Evolutionary conservation across 192 early-diverging fungal species (phyloP).

Genomic region (Tieghemiomyces parasiticus): DNA sequence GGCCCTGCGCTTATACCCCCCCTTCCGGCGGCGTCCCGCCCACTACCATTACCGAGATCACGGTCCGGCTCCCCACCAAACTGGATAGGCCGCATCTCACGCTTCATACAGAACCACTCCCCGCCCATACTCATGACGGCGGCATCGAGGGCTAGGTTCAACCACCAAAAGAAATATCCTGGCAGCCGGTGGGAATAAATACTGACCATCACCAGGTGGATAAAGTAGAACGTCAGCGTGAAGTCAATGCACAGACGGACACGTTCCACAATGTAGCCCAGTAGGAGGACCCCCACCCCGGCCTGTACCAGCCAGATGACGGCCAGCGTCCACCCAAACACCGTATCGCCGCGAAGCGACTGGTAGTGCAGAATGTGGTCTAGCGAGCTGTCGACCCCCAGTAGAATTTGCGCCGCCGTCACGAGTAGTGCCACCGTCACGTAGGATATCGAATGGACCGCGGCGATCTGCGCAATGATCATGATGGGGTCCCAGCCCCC

Average conservation of each 20-base stretch:
- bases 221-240: slow-evolving; percentile 21
- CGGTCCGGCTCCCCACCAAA: slow-evolving; percentile 12
- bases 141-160: slow-evolving; percentile 8
- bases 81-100: slow-evolving; percentile 29
- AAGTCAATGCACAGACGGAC: slow-evolving; percentile 31
- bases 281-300: slow-evolving; percentile 18
- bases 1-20: no score
- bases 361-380: slow-evolving; percentile 18
- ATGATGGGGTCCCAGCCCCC: slow-evolving; percentile 27
- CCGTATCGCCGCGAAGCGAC: slow-evolving; percentile 23
- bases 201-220: slow-evolving; percentile 24
- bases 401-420: slow-evolving; percentile 14
- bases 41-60: background rate
- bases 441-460: slow-evolving; percentile 29
- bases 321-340: slow-evolving; percentile 21
- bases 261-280: slow-evolving; percentile 30
- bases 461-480: slow-evolving; percentile 28
- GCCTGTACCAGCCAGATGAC: slow-evolving; percentile 15
- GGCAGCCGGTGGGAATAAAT: slow-evolving; percentile 18
- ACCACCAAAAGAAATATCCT: slow-evolving; percentile 17
- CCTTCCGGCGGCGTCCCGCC: no score
- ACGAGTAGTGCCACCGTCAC: slow-evolving; percentile 17
- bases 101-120: slow-evolving; percentile 21
- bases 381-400: slow-evolving; percentile 15
- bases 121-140: slow-evolving; percentile 24